phyloP scores from a whole-genome alignment of 2,329 filamentous ascomycete genomes.

The Colletotrichum gloeosporioides region DNA sequence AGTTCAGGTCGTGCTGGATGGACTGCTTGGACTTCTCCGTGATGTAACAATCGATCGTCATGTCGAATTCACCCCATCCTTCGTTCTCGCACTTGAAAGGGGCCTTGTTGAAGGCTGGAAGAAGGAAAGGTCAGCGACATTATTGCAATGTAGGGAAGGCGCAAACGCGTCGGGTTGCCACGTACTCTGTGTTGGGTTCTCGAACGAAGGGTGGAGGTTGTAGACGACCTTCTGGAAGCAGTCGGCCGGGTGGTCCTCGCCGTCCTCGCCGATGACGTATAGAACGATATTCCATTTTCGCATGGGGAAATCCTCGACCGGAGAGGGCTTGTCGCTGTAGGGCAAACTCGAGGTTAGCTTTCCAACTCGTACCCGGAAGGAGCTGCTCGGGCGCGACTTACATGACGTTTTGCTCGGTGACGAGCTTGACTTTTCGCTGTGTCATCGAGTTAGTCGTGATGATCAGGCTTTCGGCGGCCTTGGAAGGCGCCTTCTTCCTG shows the following conservation, averaged over 20 bases:
- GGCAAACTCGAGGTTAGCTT: slow-evolving; percentile 23
- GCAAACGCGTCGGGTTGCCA: slow-evolving; percentile 24
- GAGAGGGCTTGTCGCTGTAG: slow-evolving; percentile 76
- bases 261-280: slow-evolving; percentile 82
- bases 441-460: slow-evolving; percentile 35
- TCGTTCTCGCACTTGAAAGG: slow-evolving; percentile 93
- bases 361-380: neutral
- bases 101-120: slow-evolving; percentile 75
- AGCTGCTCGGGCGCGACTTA: slow-evolving; percentile 44
- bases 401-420: slow-evolving; percentile 91
- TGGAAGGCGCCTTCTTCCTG: neutral
- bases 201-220: slow-evolving; percentile 93
- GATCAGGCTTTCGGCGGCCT: neutral
- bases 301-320: slow-evolving; percentile 89
- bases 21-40: slow-evolving; percentile 86
- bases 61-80: slow-evolving; percentile 99
- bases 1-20: slow-evolving; percentile 91
- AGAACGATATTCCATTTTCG: slow-evolving; percentile 90
- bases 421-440: slow-evolving; percentile 89
- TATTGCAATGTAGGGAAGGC: neutral
- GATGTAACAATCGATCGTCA: slow-evolving; percentile 82
- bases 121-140: slow-evolving; percentile 17
- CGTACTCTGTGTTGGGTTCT: slow-evolving; percentile 84
- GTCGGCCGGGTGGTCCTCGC: slow-evolving; percentile 80
- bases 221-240: slow-evolving; percentile 94